Conservation (phyloP, 345 rosid genomes). For the Gossypium herbaceum region DNA sequence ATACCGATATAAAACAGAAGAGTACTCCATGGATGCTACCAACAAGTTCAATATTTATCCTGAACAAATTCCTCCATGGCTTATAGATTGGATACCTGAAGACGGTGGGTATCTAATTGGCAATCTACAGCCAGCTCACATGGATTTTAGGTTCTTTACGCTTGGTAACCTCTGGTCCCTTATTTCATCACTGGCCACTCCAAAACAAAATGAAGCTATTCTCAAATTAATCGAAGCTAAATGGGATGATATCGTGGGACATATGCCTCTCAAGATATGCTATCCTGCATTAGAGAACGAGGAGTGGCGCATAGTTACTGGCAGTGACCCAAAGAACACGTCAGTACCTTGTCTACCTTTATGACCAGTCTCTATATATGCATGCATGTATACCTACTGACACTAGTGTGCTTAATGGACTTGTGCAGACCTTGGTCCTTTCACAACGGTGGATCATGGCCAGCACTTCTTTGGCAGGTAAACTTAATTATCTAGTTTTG, state of each 20-base stretch:
- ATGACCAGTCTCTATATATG: background rate
- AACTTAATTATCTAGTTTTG: background rate
- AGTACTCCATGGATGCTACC: slow-evolving; percentile 73
- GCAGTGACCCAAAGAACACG: slow-evolving; percentile 97
- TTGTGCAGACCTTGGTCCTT: slow-evolving; percentile 85
- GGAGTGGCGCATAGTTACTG: slow-evolving; percentile 91
- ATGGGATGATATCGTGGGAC: slow-evolving; percentile 49
- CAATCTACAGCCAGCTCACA: too few species aligned
- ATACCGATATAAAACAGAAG: slow-evolving; percentile 60
- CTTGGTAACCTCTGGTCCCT: slow-evolving; percentile 85
- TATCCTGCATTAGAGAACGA: slow-evolving; percentile 84
- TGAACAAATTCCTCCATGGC: slow-evolving; percentile 50
- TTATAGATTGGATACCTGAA: too few species aligned
- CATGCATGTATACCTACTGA: background rate
- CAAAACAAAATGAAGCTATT: slow-evolving; percentile 68
- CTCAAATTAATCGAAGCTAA: slow-evolving; percentile 34
- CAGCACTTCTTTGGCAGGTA: slow-evolving; percentile 98
- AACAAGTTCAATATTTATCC: slow-evolving; percentile 89
- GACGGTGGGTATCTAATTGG: too few species aligned
- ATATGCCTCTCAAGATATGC: slow-evolving; percentile 89
- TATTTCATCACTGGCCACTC: slow-evolving; percentile 68
- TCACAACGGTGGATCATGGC: slow-evolving; percentile 99
- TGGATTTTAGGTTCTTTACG: slow-evolving; percentile 42
- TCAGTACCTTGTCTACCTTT: slow-evolving; percentile 28
- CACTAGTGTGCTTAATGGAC: slow-evolving; percentile 11